Conservation (phyloP, 2,329 filamentous ascomycete species). For the Fusarium pseudograminearum region DNA sequence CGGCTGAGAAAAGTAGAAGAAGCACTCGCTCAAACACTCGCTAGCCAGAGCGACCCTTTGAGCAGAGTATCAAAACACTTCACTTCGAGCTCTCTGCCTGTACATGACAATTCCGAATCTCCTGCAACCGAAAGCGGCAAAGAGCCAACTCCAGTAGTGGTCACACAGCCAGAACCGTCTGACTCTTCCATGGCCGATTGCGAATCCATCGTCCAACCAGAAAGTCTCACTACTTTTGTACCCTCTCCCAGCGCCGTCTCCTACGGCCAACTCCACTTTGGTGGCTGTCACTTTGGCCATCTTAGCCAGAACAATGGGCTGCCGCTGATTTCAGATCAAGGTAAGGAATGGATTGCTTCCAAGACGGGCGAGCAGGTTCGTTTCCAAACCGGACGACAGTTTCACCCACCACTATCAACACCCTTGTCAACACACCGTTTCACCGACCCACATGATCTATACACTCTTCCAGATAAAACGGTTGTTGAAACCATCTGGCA, state of each 20-base stretch:
- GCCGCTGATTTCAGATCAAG: conserved; percentile 39
- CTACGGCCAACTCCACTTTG: conserved; percentile 44
- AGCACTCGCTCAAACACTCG: conserved; percentile 36
- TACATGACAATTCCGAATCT: not conserved
- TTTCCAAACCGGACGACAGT: not conserved
- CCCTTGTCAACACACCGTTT: conserved; percentile 1
- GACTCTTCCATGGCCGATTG: conserved; percentile 12
- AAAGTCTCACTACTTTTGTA: conserved; percentile 3
- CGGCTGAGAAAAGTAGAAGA: conserved; percentile 41
- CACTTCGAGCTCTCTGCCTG: conserved; percentile 8
- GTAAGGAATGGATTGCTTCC: conserved; percentile 35
- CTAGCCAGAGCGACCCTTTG: not conserved
- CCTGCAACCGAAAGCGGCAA: not conserved
- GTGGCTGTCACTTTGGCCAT: conserved; percentile 41
- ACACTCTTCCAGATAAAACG: conserved; percentile 42
- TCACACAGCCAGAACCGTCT: not conserved
- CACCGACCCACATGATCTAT: conserved; percentile 9
- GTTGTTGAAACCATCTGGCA: conserved; percentile 45
- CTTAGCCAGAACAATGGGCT: conserved; percentile 44
- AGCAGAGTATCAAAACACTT: conserved; percentile 3
- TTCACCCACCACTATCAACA: not conserved
- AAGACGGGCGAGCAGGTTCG: conserved; percentile 35
- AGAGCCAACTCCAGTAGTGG: not conserved
- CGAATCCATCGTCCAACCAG: not conserved
- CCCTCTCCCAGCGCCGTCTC: conserved; percentile 29